Evolutionary conservation across 495 filamentous ascomycete genomes (phyloP).

Genomic region (Massariosphaeria phaeospora): DNA sequence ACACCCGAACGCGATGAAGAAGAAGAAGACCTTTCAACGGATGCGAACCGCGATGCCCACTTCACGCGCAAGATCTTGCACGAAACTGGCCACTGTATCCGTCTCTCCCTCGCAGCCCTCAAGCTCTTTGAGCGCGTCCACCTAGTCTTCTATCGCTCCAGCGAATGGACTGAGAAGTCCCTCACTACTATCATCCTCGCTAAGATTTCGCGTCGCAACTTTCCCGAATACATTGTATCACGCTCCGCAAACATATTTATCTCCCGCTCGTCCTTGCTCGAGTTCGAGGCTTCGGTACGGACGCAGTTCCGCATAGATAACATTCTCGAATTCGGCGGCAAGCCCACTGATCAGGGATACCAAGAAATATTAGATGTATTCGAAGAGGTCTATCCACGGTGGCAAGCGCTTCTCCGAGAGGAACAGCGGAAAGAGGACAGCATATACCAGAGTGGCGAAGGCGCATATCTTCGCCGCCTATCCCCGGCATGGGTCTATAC

Average conservation of each 20-base stretch:
- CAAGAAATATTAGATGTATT: slow-evolving; percentile 68
- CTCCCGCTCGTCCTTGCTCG: slow-evolving; percentile 66
- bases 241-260: slow-evolving; percentile 85
- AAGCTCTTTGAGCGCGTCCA: slow-evolving; percentile 91
- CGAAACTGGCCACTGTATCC: slow-evolving; percentile 75
- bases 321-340: slow-evolving; percentile 77
- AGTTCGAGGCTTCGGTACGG: slow-evolving; percentile 83
- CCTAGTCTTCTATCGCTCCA: slow-evolving; percentile 91
- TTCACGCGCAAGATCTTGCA: slow-evolving; percentile 72
- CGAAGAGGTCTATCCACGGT: slow-evolving; percentile 71
- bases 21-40: slow-evolving; percentile 33
- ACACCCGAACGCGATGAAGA: slow-evolving; percentile 22
- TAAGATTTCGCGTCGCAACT: slow-evolving; percentile 78
- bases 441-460: slow-evolving; percentile 78
- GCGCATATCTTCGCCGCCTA: slow-evolving; percentile 85
- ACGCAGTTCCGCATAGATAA: slow-evolving; percentile 79
- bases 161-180: slow-evolving; percentile 96
- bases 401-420: slow-evolving; percentile 66
- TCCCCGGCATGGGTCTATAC: slow-evolving; percentile 93
- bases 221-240: slow-evolving; percentile 84
- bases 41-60: slow-evolving; percentile 50
- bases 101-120: slow-evolving; percentile 67
- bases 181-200: slow-evolving; percentile 92
- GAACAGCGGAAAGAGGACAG: slow-evolving; percentile 76
- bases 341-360: slow-evolving; percentile 58